Conservation (phyloP, 495 filamentous ascomycete species). For the Aspergillus hancockii region DNA sequence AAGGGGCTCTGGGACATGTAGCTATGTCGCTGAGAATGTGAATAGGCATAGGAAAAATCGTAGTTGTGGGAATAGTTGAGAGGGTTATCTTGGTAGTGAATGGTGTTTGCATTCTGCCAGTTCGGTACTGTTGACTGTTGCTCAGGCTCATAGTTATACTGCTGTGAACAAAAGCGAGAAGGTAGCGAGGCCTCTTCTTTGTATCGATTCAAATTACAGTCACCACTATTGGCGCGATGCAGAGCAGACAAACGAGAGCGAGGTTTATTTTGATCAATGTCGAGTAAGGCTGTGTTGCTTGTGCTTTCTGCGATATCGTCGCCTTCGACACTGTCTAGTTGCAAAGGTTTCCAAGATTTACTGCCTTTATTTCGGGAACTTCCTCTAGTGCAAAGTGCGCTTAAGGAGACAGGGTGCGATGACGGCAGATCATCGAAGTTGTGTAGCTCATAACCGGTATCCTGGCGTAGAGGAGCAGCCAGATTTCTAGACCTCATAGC, state of each 20-base stretch:
- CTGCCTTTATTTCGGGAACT: constrained; percentile 20
- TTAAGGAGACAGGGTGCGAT: constrained; percentile 26
- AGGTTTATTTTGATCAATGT: constrained; percentile 8
- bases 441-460: constrained; percentile 19
- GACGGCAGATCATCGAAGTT: constrained; percentile 25
- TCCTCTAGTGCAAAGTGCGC: constrained; percentile 17
- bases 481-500: neutral
- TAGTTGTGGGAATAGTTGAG: constrained; percentile 18
- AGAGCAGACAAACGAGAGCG: constrained; percentile 12
- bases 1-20: constrained; percentile 18
- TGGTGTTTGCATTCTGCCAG: constrained; percentile 7
- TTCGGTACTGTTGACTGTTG: neutral
- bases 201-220: neutral
- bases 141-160: neutral
- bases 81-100: constrained; percentile 21
- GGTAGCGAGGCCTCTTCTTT: neutral
- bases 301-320: neutral
- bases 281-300: neutral
- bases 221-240: constrained; percentile 8
- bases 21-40: constrained; percentile 8
- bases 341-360: constrained; percentile 15
- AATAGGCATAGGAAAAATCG: constrained; percentile 3
- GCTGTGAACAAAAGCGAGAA: constrained; percentile 9
- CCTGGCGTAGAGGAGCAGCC: constrained; percentile 2
- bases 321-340: constrained; percentile 3